Conservation (phyloP, 768 basidiomycete species). For the Russula emetica region DNA sequence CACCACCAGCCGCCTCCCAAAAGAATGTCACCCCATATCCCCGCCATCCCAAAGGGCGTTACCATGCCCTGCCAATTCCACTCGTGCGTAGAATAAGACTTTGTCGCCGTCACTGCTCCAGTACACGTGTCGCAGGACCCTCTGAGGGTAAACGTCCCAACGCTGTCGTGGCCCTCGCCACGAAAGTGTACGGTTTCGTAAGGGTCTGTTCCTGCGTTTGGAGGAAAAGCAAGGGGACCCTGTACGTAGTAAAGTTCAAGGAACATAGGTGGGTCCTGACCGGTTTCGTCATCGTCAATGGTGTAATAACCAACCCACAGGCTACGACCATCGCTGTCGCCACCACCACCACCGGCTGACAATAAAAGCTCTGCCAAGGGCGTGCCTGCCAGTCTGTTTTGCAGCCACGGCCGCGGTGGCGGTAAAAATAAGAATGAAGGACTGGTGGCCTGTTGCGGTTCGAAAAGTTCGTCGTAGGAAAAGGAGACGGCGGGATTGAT, state of each 20-base stretch:
- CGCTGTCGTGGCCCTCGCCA: neutral
- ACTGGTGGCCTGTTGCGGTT: neutral
- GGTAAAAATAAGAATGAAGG: neutral
- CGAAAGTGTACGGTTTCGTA: neutral
- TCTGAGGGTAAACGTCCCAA: neutral
- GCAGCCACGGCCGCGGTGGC: conserved; percentile 9
- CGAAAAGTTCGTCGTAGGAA: neutral
- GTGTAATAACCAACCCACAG: conserved; percentile 16
- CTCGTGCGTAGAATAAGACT: neutral
- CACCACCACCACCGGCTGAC: neutral
- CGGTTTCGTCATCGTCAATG: neutral
- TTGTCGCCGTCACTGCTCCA: neutral
- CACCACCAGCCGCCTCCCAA: conserved; percentile 3
- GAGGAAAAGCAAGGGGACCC: neutral
- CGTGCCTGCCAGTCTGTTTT: conserved; percentile 9
- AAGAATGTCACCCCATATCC: neutral
- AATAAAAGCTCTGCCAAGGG: conserved; percentile 1
- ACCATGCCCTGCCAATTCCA: conserved; percentile 1
- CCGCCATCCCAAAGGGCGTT: conserved; percentile 20
- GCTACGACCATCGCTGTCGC: neutral
- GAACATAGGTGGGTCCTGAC: conserved; percentile 4
- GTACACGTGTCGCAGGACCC: conserved; percentile 1
- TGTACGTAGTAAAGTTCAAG: neutral
- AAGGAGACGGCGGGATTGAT: neutral
- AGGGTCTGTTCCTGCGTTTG: neutral